phyloP scores from a whole-genome alignment of 106 monocot species.

The Phalaenopsis equestris region DNA sequence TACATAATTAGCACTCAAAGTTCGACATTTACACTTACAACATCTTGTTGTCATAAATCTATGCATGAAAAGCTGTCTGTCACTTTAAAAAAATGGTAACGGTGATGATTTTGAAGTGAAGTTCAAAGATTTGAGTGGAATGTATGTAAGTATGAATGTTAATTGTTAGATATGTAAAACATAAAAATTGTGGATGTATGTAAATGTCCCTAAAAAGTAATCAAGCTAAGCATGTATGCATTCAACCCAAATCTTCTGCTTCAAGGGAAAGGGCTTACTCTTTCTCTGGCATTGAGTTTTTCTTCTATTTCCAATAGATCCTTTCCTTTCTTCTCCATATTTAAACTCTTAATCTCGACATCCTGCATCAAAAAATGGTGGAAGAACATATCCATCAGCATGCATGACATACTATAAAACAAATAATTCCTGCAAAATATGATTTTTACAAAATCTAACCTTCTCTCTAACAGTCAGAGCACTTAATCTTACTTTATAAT shows the following conservation, averaged over 20 bases:
- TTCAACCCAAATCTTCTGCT: neutral
- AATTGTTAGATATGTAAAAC: too few species aligned
- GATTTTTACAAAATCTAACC: constrained; percentile 31
- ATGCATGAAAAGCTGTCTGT: too few species aligned
- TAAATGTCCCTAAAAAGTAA: neutral
- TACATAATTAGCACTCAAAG: too few species aligned
- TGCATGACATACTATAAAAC: neutral
- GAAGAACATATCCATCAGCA: neutral
- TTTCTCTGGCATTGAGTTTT: constrained; percentile 52
- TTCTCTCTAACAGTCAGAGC: constrained; percentile 54
- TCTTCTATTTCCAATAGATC: constrained; percentile 42
- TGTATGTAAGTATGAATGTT: too few species aligned
- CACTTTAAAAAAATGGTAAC: too few species aligned
- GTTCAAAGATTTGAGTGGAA: too few species aligned
- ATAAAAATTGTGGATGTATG: too few species aligned
- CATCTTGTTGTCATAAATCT: too few species aligned
- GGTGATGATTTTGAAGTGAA: too few species aligned
- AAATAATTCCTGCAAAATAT: neutral
- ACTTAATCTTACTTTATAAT: constrained; percentile 39
- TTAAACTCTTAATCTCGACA: constrained; percentile 20
- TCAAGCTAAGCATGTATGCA: neutral
- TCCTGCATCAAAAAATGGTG: constrained; percentile 26
- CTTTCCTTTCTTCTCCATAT: constrained; percentile 45
- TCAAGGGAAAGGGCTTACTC: constrained; percentile 21
- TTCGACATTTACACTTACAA: too few species aligned